Conservation (phyloP, 202 grass and related monocot species). For the Dendrocalamus latiflorus region DNA sequence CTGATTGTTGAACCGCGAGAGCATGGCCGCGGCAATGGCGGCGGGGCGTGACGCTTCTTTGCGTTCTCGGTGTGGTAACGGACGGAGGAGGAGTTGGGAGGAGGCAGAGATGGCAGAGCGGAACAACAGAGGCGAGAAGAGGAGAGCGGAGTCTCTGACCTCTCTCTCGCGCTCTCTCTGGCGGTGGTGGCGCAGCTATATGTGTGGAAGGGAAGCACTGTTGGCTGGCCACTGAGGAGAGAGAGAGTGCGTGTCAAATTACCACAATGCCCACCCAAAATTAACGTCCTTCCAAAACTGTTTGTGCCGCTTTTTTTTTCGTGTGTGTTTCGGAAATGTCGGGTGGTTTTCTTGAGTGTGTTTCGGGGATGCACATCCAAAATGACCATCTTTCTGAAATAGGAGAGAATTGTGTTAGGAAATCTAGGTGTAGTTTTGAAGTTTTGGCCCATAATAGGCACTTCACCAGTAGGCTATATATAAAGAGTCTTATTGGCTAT, state of each 20-base stretch:
- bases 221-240: neutral
- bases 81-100: neutral
- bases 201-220: neutral
- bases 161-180: neutral
- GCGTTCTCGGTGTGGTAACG: neutral
- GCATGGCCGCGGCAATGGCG: slow-evolving; percentile 18
- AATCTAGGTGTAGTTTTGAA: no score
- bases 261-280: neutral
- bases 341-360: neutral
- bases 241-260: neutral
- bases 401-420: neutral
- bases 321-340: neutral
- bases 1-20: slow-evolving; percentile 21
- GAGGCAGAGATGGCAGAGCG: slow-evolving; percentile 25
- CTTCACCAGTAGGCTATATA: no score
- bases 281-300: neutral
- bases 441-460: no score
- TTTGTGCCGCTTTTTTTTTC: neutral
- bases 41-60: neutral
- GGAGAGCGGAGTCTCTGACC: neutral
- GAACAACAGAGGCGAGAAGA: slow-evolving; percentile 19
- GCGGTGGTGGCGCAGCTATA: neutral
- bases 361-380: neutral
- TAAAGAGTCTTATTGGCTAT: no score
- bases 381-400: neutral